Base-by-base conservation (phyloP, 2,329 filamentous ascomycete species). In the Bipolaris victoriae region DNA sequence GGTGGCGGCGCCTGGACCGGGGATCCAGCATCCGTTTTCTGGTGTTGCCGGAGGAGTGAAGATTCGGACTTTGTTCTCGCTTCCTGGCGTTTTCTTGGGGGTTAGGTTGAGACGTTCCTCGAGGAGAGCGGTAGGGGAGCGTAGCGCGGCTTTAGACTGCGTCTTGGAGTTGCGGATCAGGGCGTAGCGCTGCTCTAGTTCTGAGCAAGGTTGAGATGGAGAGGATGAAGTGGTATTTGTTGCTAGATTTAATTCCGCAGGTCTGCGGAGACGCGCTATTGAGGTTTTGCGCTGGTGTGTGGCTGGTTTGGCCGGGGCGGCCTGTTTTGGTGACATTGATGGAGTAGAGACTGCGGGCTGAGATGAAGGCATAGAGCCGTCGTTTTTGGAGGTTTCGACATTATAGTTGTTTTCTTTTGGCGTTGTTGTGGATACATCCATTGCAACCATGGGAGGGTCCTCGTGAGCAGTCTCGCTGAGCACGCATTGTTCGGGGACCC, bases 151-250 rank as follows among this genome's bases (percentile, higher is more conserved):
- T 58, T 67, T 71, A 0, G 64, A 66, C 16, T 65, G 67, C 3
- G 69, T 69, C 26, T 66, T 66, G 7, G 71, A 73, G 44, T 74
- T 73, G 6, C 71, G 70, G 24, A 75, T 70, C 7, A 74, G 26
- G 18, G 70, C 70, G 51, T 65, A 69, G 1, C 71, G 69, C 49
- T 66, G 52, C 36, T 75, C 71, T 20, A 75, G 71, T 48, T 75
- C 71, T 3, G 72, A 71, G 48, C 65, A 64, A 7, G 70, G 68
- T 52, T 67, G 70, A 13, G 57, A 39, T 2, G 57, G 10, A 10
- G 60, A 43, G n/a, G 41, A 5, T 5, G 61, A 48, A 0, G 52
- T 40, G 31, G 31, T 3, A n/a, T 22, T 59, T 15, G 60, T 58
- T 36, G 62, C 57, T 3, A 75, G 63, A 11, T 75, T 72, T 5